A percentile compares a stretch with the other conserved stretches of the same genome.
phyloP scores from a whole-genome alignment of 164 flowering plant species.

The Vitis rupestris region DNA sequence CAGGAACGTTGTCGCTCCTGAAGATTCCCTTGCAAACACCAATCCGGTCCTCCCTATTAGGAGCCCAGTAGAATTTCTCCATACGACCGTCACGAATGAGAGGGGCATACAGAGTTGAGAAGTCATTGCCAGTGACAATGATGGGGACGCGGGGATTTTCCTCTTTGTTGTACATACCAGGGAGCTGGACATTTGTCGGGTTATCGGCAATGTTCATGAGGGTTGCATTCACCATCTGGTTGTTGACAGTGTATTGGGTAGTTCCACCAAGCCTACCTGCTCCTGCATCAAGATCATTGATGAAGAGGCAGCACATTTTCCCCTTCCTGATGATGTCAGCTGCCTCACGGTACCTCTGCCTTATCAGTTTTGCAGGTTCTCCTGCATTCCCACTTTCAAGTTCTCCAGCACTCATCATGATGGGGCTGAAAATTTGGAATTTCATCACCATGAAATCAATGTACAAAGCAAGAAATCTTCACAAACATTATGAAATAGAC shows the following conservation, averaged over 20 bases:
- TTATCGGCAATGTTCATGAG: constrained; percentile 62
- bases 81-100: constrained; percentile 59
- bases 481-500: neutral
- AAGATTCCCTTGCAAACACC: constrained; percentile 52
- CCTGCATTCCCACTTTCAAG: constrained; percentile 10
- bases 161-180: constrained; percentile 57
- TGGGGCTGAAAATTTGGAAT: constrained; percentile 8
- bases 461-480: neutral
- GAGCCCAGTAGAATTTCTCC: constrained; percentile 65
- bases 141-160: constrained; percentile 48
- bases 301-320: constrained; percentile 51
- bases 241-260: constrained; percentile 55
- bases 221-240: constrained; percentile 59
- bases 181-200: constrained; percentile 54
- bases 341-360: constrained; percentile 53
- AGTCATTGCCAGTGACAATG: constrained; percentile 54
- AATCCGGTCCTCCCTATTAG: constrained; percentile 43
- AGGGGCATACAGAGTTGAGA: constrained; percentile 55
- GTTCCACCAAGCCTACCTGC: constrained; percentile 53
- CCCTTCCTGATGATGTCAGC: constrained; percentile 46
- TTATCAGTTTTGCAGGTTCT: constrained; percentile 8
- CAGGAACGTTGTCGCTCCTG: constrained; percentile 30
- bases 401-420: constrained; percentile 13
- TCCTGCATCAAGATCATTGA: constrained; percentile 57
- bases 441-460: neutral